A percentile compares a stretch with the other conserved stretches of the same genome.
Evolutionary conservation across 1,284 basidiomycete genomes (phyloP).

Genomic region (Apiotrichum gamsii): DNA sequence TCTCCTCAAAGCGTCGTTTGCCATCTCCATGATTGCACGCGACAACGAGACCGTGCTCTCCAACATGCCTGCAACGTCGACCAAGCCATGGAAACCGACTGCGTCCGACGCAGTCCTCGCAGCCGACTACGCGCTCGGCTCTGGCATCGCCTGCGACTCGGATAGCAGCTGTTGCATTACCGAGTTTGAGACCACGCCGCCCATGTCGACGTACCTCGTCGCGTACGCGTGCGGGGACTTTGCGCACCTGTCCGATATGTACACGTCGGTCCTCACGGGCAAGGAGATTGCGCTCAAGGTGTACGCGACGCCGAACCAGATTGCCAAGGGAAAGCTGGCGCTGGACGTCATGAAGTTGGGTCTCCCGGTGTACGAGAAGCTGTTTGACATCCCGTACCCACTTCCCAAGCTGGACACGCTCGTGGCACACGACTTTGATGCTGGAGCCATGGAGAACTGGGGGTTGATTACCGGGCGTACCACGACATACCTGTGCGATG

Average conservation of each 20-base stretch:
- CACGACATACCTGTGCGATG: conserved; percentile 71
- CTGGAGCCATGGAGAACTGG: conserved; percentile 93
- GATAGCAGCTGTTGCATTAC: conserved; percentile 64
- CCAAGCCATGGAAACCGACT: conserved; percentile 45
- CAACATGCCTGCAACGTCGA: conserved; percentile 72
- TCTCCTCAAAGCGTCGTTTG: conserved; percentile 78
- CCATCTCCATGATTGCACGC: conserved; percentile 72
- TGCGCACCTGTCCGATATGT: conserved; percentile 64
- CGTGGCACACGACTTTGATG: conserved; percentile 75
- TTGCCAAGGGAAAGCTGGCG: conserved; percentile 60
- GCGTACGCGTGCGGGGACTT: conserved; percentile 85
- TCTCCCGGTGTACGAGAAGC: conserved; percentile 81
- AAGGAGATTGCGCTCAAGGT: conserved; percentile 75
- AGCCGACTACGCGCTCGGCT: conserved; percentile 34
- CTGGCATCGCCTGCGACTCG: conserved; percentile 24
- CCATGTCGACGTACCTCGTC: conserved; percentile 84
- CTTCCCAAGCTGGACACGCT: conserved; percentile 88
- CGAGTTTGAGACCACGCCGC: conserved; percentile 66
- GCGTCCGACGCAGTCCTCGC: conserved; percentile 24
- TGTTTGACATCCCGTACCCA: conserved; percentile 84
- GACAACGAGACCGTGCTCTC: conserved; percentile 56
- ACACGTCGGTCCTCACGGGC: conserved; percentile 72
- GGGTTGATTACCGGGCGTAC: conserved; percentile 88
- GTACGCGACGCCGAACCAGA: conserved; percentile 77
- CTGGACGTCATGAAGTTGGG: conserved; percentile 82